Conservation (phyloP, 2,329 filamentous ascomycete genomes). For the Fusarium mexicanum region DNA sequence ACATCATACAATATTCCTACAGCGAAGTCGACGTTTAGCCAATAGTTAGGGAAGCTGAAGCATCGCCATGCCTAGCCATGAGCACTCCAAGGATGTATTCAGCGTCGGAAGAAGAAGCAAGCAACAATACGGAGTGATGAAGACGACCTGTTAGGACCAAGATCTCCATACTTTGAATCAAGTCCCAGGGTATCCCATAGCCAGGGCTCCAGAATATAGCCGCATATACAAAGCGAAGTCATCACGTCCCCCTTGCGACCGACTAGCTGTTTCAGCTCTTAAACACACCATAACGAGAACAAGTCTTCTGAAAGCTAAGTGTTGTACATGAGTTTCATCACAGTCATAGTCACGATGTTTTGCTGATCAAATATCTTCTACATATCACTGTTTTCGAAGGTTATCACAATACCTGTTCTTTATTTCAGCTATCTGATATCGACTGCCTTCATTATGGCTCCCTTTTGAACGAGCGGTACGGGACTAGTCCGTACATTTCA, state of each 20-base stretch:
- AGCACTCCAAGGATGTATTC: not conserved
- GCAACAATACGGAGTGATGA: accelerated
- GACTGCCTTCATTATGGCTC: no score
- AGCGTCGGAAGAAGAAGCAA: not conserved
- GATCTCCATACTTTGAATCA: not conserved
- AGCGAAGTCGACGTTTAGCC: not conserved
- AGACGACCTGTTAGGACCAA: accelerated
- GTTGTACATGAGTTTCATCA: not conserved
- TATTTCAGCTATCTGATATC: not conserved
- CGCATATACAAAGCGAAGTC: not conserved
- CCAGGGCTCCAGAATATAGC: no score
- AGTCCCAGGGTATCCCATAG: no score
- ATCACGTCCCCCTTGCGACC: no score
- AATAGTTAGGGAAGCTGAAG: not conserved
- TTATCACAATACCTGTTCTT: not conserved
- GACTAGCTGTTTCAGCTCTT: not conserved
- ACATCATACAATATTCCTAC: accelerated
- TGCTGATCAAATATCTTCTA: accelerated
- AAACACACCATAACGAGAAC: accelerated
- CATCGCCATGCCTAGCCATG: not conserved
- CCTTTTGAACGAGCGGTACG: accelerated
- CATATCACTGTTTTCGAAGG: not conserved
- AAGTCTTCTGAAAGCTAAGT: not conserved
- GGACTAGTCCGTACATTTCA: accelerated
- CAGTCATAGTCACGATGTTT: no score